Base-by-base conservation (phyloP, 345 rosid genomes). In the Salix purpurea region DNA sequence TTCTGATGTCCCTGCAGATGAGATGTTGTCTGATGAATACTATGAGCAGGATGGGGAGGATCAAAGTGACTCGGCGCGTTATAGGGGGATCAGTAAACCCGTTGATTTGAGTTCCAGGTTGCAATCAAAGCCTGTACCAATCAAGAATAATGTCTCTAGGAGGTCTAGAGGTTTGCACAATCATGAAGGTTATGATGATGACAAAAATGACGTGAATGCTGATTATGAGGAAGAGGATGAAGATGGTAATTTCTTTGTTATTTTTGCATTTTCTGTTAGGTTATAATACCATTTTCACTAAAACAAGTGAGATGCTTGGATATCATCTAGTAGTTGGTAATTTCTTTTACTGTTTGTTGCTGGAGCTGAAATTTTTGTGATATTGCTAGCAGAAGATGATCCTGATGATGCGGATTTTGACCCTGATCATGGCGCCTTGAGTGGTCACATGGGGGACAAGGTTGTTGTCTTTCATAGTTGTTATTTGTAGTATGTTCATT, bases 11-110 rank as follows among this genome's bases (percentile, higher is more conserved):
- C 99, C 97, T 67, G 96, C 97, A 18, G 98, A 96, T 77, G 99
- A 96, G 81, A 96, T 96, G 99, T 83, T 92, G 85, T 96, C 99
- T 71, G 99, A 96, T 87, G 99, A 96, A 82, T 96, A 96, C 83
- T 96, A 96, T 74, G 99, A 96, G 88, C 99, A 94, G 86, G 99
- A 92, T 86, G 98, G 97, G 77, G 98, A 94, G 85, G 92, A 91
- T 76, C 98, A 90, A 80, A 90, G 93, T 69, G 98, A 94, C 76
- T 88, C 89, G 11, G 78, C 86, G 82, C 92, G 83, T 62, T 88
- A 86, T 71, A 85, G 86, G 84, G 90, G 88, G 71, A 78, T 87
- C 80, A 82, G 74, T 79, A 84, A 87, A 74, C 82, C 96, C 73
- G 67, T 74, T 67, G 94, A 84, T 67, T 78, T 80, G 74, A 91